A percentile compares a stretch with the other conserved stretches of the same genome.
phyloP scores from a whole-genome alignment of 306 rosid species.

The Quercus mongolica region DNA sequence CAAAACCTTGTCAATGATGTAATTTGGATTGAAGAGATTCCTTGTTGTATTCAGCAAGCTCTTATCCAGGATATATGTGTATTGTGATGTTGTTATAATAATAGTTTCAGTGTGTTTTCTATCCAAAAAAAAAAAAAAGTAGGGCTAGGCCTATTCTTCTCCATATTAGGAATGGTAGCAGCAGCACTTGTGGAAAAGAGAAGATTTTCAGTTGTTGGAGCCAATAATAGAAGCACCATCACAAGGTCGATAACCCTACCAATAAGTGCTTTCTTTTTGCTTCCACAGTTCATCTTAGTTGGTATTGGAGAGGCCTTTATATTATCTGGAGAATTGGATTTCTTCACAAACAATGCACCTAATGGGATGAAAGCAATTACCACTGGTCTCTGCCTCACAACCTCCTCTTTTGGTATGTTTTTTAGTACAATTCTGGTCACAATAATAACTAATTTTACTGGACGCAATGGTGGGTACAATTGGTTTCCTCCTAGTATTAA shows the following conservation, averaged over 20 bases:
- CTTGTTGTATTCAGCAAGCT: too few species aligned
- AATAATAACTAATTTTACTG: neutral
- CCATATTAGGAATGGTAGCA: neutral
- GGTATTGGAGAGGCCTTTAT: neutral
- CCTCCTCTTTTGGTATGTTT: neutral
- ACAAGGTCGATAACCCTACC: neutral
- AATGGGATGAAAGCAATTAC: neutral
- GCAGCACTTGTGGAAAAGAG: neutral
- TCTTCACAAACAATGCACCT: neutral
- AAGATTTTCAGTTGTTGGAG: neutral
- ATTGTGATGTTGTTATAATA: too few species aligned
- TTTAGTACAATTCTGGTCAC: neutral
- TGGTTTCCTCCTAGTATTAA: neutral
- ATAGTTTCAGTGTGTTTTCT: too few species aligned
- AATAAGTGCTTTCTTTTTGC: neutral
- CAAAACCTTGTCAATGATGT: too few species aligned
- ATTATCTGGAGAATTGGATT: neutral
- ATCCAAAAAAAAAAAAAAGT: too few species aligned
- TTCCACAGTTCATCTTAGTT: conserved; percentile 6
- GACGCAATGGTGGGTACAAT: neutral
- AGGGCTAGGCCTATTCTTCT: neutral
- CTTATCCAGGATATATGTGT: too few species aligned
- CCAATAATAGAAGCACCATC: neutral
- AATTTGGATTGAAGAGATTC: too few species aligned
- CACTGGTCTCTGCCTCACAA: neutral